These are phyloP conservation scores for Sugiyamaella grinbergsii DNA, from an alignment of 1,139 yeast species.

Conservation along the genomic window DNA sequence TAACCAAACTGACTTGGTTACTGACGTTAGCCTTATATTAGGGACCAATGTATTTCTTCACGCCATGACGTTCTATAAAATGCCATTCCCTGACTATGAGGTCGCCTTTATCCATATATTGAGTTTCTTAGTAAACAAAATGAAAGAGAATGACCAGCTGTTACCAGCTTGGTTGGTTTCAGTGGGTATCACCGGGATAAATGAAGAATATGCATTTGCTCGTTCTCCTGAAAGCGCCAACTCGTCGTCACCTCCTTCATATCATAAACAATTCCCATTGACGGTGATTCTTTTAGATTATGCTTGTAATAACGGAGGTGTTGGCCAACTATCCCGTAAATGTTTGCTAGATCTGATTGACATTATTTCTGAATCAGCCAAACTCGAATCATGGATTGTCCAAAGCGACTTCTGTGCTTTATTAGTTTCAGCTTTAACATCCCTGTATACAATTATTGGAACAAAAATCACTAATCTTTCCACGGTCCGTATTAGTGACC, in stretches of 20 bases:
- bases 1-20: constrained; percentile 25
- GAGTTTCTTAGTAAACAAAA: constrained; percentile 29
- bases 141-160: constrained; percentile 28
- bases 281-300: constrained; percentile 36
- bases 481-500: constrained; percentile 5
- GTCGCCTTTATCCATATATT: constrained; percentile 29
- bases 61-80: constrained; percentile 23
- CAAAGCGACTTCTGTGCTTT: constrained; percentile 38
- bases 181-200: constrained; percentile 6
- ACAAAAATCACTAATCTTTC: constrained; percentile 15
- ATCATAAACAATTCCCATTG: constrained; percentile 33
- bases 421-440: constrained; percentile 41
- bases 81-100: constrained; percentile 25
- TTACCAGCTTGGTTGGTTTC: constrained; percentile 29
- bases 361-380: constrained; percentile 29
- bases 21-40: constrained; percentile 25
- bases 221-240: constrained; percentile 7
- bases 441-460: constrained; percentile 37
- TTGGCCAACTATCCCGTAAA: constrained; percentile 40
- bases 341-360: constrained; percentile 39
- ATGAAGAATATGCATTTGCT: constrained; percentile 11
- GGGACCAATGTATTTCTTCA: constrained; percentile 29
- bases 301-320: constrained; percentile 35
- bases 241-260: constrained; percentile 15
- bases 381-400: constrained; percentile 36